Evolutionary conservation across 2,329 filamentous ascomycete genomes (phyloP), one percentile per base, ranked within the genome.

Genomic region (Phialemonium atrogriseum): DNA sequence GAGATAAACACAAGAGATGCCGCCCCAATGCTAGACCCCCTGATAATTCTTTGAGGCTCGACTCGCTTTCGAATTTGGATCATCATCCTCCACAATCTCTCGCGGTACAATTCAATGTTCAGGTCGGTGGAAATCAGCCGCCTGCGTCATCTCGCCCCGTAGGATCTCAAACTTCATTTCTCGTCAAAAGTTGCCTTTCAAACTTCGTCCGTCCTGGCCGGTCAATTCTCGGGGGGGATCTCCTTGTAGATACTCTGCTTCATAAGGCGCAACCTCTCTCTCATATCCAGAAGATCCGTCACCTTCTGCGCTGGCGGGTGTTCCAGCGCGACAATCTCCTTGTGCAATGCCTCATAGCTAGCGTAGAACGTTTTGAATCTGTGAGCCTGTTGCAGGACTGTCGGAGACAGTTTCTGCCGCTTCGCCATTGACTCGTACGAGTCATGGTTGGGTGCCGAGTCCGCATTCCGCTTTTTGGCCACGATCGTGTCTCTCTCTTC

Each of bases 221-320:
- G n/a, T n/a, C n/a, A n/a, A n/a, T n/a, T n/a, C n/a, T n/a, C n/a
- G n/a, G n/a, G n/a, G n/a, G n/a, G n/a, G 50, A 60, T 50, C 34
- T 66, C 61, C 40, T 53, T 54, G 44, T 74, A 68, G 26, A 80
- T 79, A 36, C 74, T 64, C 41, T 50, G 58, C 60, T 80, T 80
- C 66, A 79, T 66, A n/a, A 42, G 42, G 40, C 66, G 59, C 28
- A 80, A 54, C 20, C 65, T 59, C 17, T 62, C 54, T 34, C 70
- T 66, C 72, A 79, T 71, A 10, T 68, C 62, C 18, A 68, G 44
- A 27, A 80, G 49, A 28, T 68, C 51, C 5, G 57, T 55, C 31
- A 79, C 51, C 46, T 71, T 67, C 11, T 66, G 58, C 35, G 64
- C 56, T 1, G 66, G 62, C 4, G 74, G 71, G 30, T 73, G 60